Evolutionary conservation across 164 flowering plant genomes (phyloP).

Genomic region (Macadamia integrifolia): DNA sequence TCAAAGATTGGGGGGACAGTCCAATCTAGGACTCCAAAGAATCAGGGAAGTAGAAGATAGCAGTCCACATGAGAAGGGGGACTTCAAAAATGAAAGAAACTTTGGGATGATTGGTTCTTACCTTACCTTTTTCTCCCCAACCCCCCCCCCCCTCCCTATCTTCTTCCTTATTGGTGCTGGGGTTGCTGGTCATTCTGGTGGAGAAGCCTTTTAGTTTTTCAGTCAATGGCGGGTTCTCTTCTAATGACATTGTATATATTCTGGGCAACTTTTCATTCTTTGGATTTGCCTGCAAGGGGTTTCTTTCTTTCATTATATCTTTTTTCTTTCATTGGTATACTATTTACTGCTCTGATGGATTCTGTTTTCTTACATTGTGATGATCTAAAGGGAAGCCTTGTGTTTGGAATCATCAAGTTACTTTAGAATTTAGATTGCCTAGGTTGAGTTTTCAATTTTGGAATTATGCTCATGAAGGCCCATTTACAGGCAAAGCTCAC

Average conservation of each 20-base stretch:
- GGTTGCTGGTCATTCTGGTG: neutral
- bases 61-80: neutral
- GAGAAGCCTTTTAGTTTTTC: conserved; percentile 25
- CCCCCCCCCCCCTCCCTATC: too few species aligned
- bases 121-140: too few species aligned
- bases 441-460: too few species aligned
- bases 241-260: conserved; percentile 30
- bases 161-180: neutral
- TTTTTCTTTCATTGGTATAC: neutral
- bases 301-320: neutral
- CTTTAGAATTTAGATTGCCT: too few species aligned
- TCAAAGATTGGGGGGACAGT: neutral
- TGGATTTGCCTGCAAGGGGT: conserved; percentile 1
- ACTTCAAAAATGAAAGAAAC: conserved; percentile 4
- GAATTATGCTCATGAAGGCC: too few species aligned
- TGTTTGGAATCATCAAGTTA: neutral
- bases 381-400: neutral
- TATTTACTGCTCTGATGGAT: neutral
- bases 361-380: neutral
- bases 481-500: too few species aligned
- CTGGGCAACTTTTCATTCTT: conserved; percentile 6
- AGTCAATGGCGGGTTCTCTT: conserved; percentile 20
- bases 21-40: neutral
- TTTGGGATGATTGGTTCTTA: conserved; percentile 13
- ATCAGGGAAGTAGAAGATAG: neutral